Evolutionary conservation across 2,329 filamentous ascomycete species (phyloP).

Genomic region (Mycogone perniciosa): DNA sequence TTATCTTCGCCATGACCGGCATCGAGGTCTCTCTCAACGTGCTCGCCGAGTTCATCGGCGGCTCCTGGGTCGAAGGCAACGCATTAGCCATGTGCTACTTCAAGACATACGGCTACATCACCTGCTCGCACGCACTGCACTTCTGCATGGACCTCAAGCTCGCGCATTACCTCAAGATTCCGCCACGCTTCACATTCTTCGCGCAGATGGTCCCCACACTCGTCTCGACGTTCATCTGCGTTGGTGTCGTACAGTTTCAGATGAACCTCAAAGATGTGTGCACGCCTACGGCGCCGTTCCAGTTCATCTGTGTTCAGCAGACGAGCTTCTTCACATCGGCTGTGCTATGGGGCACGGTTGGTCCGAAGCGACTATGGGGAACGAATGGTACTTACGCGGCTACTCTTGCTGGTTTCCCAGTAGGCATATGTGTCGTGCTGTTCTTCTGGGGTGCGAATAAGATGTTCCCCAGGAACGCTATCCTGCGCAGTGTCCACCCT

Average conservation of each 20-base stretch:
- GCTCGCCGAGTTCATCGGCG: constrained; percentile 43
- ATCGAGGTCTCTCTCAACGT: constrained; percentile 38
- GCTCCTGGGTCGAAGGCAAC: constrained; percentile 35
- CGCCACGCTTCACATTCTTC: constrained; percentile 30
- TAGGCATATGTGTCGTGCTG: constrained; percentile 30
- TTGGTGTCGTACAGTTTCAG: constrained; percentile 11
- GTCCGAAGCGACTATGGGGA: constrained; percentile 31
- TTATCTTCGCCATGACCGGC: constrained; percentile 38
- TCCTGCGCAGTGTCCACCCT: constrained; percentile 35
- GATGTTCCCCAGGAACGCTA: constrained; percentile 24
- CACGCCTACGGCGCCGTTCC: constrained; percentile 16
- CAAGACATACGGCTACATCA: constrained; percentile 34
- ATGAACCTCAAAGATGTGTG: constrained; percentile 32
- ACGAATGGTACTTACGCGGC: constrained; percentile 27
- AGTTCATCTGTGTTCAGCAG: background rate
- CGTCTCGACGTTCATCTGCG: constrained; percentile 21
- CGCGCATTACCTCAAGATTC: constrained; percentile 41
- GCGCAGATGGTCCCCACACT: constrained; percentile 30
- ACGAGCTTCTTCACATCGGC: constrained; percentile 24
- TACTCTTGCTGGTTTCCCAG: constrained; percentile 32
- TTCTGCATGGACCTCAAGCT: constrained; percentile 34
- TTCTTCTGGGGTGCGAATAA: constrained; percentile 30
- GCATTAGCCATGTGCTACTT: constrained; percentile 43
- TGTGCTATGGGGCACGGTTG: constrained; percentile 35
- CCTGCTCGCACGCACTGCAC: constrained; percentile 35